Evolutionary conservation across 257 asterid species (phyloP), one percentile per base, ranked within the genome.

Genomic region (Nicotiana attenuata): DNA sequence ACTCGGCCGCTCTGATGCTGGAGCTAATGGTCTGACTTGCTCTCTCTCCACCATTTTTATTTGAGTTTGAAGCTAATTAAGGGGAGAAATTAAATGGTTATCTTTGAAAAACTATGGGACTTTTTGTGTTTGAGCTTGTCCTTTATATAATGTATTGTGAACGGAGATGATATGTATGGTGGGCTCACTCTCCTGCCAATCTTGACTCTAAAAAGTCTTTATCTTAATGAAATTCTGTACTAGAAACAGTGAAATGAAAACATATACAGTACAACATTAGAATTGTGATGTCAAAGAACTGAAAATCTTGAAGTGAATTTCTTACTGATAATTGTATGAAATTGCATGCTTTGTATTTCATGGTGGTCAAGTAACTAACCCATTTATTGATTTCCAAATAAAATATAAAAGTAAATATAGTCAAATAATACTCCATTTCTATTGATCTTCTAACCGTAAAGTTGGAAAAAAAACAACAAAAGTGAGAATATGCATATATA

Each of bases 11-110:
- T 85, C 87, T 47, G 88, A 38, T 66, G 91, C 86, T 2, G 95
- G 91, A 24, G 98, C 97, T 38, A 94, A 87, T 2, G 98, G 97
- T 53, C 90, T 88, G 53, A 85, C 86, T 77, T 94, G 97, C 31
- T 94, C 97, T 7, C 86, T 86, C 41, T 87, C 91, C 53, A 76
- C 88, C 94, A 88, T 89, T 41, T 28, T 47, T 28, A 7, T 35
- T 50, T 11, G 5, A 6, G 38, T 26, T 73, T 45, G 17, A 53
- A 15, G 35, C 5, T n/a, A 8, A 20, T 4, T 35, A 33, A 76
- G 81, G 79, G 77, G 47, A 55, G 13, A 55, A 17, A 35, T 68
- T n/a, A 47, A 41, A 55, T 73, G 57, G 24, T 50, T 24, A 2
- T 20, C 4, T 47, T 73, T 73, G 63, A 47, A 15, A 14, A 24